Conservation (phyloP, 2,329 filamentous ascomycete species). For the Corniculantispora saksenae region DNA sequence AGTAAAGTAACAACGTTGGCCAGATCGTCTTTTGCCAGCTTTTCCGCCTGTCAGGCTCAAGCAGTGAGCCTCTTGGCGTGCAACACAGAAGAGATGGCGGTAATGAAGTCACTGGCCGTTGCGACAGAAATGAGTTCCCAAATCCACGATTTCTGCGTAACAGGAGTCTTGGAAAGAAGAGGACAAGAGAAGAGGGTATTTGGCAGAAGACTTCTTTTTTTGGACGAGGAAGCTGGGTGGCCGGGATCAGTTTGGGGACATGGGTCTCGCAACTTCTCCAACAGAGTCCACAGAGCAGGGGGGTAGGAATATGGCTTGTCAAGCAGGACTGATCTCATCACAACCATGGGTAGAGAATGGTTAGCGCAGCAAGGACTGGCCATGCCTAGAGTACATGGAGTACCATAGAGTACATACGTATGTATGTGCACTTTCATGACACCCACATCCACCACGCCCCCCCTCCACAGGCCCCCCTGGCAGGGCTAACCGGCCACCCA, state of each 20-base stretch:
- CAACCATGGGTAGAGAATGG: conserved; percentile 10
- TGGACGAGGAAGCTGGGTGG: conserved; percentile 11
- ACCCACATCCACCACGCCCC: conserved; percentile 4
- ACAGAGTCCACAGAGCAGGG: conserved; percentile 10
- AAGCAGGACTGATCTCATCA: conserved; percentile 19
- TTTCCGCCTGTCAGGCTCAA: background rate
- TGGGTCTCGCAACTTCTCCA: conserved; percentile 18
- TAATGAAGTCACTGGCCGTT: background rate
- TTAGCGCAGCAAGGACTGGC: conserved; percentile 8
- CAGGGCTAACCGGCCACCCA: conserved; percentile 12
- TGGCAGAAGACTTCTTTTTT: conserved; percentile 21
- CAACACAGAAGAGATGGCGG: background rate
- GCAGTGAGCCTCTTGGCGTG: background rate
- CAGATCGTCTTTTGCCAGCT: conserved; percentile 1
- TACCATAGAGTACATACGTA: conserved; percentile 14
- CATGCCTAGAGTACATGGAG: conserved; percentile 6
- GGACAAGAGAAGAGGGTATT: conserved; percentile 8
- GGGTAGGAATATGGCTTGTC: conserved; percentile 12
- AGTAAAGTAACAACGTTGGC: conserved; percentile 7
- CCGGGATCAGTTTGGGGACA: conserved; percentile 18
- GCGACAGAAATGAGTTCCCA: background rate
- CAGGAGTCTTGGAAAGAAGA: conserved; percentile 9
- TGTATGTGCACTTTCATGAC: background rate
- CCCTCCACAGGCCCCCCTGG: background rate
- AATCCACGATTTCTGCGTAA: background rate